A percentile compares a stretch with the other conserved stretches of the same genome.
These are phyloP conservation scores for Spirogloea muscicola DNA, from an alignment of 139 green algal genomes.

Conservation along the genomic window DNA sequence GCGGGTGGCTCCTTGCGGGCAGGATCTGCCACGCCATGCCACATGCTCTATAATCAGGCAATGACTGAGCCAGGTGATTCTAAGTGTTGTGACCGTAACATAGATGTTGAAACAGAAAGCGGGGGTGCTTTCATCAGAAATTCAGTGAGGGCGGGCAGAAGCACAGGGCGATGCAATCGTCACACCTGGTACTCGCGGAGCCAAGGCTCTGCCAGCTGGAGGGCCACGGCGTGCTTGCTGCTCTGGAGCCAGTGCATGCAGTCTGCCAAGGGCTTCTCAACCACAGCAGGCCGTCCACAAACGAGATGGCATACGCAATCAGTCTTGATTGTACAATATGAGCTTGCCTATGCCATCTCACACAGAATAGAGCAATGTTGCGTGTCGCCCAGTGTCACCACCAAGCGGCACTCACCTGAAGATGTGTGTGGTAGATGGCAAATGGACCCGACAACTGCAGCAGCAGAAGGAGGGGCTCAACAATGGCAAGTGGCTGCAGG, in stretches of 20 bases:
- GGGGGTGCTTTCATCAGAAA: too few species aligned
- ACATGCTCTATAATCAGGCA: background rate
- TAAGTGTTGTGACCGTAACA: too few species aligned
- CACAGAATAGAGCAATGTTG: too few species aligned
- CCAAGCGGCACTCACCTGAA: slow-evolving; percentile 14
- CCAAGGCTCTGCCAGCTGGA: slow-evolving; percentile 48
- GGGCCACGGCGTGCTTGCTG: slow-evolving; percentile 6
- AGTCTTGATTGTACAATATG: too few species aligned
- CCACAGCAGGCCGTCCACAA: background rate
- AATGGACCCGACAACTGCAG: slow-evolving; percentile 41
- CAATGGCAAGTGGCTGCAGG: slow-evolving; percentile 21
- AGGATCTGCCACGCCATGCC: slow-evolving; percentile 1
- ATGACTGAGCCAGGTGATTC: too few species aligned
- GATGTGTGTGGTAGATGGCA: slow-evolving; percentile 36
- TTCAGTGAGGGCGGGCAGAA: too few species aligned
- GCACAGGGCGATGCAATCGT: background rate
- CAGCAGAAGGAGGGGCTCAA: slow-evolving; percentile 27
- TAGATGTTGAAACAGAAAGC: too few species aligned
- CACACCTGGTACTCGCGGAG: slow-evolving; percentile 50
- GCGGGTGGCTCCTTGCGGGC: slow-evolving; percentile 21
- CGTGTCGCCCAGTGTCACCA: too few species aligned
- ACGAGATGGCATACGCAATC: too few species aligned
- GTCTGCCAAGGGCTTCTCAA: slow-evolving; percentile 47
- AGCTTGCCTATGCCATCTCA: too few species aligned
- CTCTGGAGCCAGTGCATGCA: slow-evolving; percentile 39